These are phyloP conservation scores for Coniochaeta ligniaria DNA, from an alignment of 2,329 filamentous ascomycete genomes.

Conservation along the genomic window DNA sequence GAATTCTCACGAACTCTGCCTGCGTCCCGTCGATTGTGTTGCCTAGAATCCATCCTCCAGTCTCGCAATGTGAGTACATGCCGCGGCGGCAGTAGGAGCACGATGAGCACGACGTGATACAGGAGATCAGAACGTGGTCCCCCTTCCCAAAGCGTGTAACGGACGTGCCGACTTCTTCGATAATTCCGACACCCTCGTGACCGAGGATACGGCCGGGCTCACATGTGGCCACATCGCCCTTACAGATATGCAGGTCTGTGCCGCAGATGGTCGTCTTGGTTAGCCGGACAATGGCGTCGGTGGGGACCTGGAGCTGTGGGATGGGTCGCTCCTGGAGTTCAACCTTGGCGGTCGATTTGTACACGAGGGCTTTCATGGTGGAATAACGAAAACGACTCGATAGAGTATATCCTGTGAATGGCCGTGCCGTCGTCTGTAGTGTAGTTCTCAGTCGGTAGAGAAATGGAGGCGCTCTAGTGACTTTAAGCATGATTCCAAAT, in stretches of 20 bases:
- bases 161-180: constrained; percentile 34
- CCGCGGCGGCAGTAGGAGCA: constrained; percentile 43
- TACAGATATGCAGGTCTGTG: constrained; percentile 47
- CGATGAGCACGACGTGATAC: constrained; percentile 41
- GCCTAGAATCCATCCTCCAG: constrained; percentile 48
- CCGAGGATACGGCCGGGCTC: constrained; percentile 38
- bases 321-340: constrained; percentile 31
- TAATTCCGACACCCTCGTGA: constrained; percentile 44
- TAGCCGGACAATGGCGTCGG: constrained; percentile 42
- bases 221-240: constrained; percentile 43
- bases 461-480: neutral
- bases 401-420: neutral
- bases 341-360: constrained; percentile 24
- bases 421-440: neutral
- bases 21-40: constrained; percentile 46
- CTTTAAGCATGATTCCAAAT: neutral
- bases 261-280: constrained; percentile 44
- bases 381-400: neutral
- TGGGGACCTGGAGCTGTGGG: constrained; percentile 30
- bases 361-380: constrained; percentile 41
- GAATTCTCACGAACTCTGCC: constrained; percentile 48
- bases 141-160: constrained; percentile 40
- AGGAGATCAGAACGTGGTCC: constrained; percentile 43
- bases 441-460: neutral
- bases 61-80: constrained; percentile 45